phyloP scores from a whole-genome alignment of 805 yeast species.

The Yamadazyma akitaensis region DNA sequence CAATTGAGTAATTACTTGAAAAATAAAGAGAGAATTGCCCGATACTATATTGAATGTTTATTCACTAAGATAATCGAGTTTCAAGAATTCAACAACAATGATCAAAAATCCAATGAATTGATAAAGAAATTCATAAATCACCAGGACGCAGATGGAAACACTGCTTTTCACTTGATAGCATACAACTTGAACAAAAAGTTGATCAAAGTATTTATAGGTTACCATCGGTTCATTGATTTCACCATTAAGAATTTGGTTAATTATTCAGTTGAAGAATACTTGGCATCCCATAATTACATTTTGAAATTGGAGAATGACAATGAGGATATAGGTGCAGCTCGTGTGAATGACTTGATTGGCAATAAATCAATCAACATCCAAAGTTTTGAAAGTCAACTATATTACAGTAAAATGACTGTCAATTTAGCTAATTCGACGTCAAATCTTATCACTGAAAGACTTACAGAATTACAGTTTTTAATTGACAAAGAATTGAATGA shows the following conservation, averaged over 20 bases:
- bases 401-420: constrained; percentile 33
- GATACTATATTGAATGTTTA: constrained; percentile 38
- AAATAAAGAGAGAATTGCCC: constrained; percentile 34
- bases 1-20: constrained; percentile 18
- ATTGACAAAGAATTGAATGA: constrained; percentile 37
- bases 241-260: constrained; percentile 40
- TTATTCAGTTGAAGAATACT: constrained; percentile 44
- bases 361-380: constrained; percentile 17
- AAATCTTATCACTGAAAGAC: constrained; percentile 34
- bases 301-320: constrained; percentile 20
- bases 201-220: constrained; percentile 76
- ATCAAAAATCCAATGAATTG: constrained; percentile 19
- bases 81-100: constrained; percentile 20
- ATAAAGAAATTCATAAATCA: constrained; percentile 64
- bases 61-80: constrained; percentile 31
- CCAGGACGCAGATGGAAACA: constrained; percentile 92
- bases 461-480: constrained; percentile 35
- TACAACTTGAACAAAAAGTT: constrained; percentile 66
- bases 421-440: constrained; percentile 32
- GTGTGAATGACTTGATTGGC: background rate
- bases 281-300: constrained; percentile 30
- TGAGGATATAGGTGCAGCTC: constrained; percentile 6
- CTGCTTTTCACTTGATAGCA: constrained; percentile 90
- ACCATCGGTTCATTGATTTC: constrained; percentile 68
- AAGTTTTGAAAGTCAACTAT: constrained; percentile 37